These are phyloP conservation scores for Lasiodiplodia gonubiensis DNA, from an alignment of 2,329 filamentous ascomycete genomes.

Conservation along the genomic window DNA sequence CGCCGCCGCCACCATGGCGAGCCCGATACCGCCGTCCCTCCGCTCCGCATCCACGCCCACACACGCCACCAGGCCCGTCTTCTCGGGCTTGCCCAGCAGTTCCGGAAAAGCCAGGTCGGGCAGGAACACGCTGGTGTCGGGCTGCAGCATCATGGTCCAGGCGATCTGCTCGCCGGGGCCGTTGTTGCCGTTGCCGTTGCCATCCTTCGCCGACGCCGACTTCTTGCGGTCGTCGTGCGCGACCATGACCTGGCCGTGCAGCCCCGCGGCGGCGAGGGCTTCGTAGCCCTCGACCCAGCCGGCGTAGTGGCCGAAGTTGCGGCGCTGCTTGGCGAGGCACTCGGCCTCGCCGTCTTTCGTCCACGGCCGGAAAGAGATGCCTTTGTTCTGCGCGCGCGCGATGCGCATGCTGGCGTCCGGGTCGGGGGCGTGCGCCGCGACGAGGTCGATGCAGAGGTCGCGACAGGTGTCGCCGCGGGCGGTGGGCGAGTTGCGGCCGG, in stretches of 20 bases:
- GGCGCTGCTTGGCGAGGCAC: background rate
- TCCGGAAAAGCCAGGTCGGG: slow-evolving; percentile 1
- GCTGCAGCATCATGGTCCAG: slow-evolving; percentile 20
- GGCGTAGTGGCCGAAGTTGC: background rate
- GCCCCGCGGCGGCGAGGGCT: background rate
- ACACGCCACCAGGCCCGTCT: slow-evolving; percentile 3
- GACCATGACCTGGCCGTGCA: slow-evolving; percentile 19
- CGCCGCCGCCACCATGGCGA: slow-evolving; percentile 6
- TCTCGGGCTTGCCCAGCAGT: background rate
- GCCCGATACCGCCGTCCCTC: background rate
- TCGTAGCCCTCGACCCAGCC: slow-evolving; percentile 18
- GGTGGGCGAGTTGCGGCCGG: background rate
- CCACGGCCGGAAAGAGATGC: slow-evolving; percentile 1
- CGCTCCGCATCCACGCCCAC: slow-evolving; percentile 1
- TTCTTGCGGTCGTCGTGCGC: background rate
- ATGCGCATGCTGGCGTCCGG: background rate
- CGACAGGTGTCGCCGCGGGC: background rate
- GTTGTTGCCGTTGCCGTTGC: too few species aligned
- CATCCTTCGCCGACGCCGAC: too few species aligned
- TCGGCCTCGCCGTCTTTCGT: slow-evolving; percentile 1
- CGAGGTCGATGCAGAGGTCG: slow-evolving; percentile 19
- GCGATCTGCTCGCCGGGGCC: background rate
- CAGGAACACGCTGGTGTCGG: background rate
- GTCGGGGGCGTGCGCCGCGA: background rate
- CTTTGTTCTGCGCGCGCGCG: background rate